phyloP scores from a whole-genome alignment of 345 rosid species.

The Fremontodendron californicum region DNA sequence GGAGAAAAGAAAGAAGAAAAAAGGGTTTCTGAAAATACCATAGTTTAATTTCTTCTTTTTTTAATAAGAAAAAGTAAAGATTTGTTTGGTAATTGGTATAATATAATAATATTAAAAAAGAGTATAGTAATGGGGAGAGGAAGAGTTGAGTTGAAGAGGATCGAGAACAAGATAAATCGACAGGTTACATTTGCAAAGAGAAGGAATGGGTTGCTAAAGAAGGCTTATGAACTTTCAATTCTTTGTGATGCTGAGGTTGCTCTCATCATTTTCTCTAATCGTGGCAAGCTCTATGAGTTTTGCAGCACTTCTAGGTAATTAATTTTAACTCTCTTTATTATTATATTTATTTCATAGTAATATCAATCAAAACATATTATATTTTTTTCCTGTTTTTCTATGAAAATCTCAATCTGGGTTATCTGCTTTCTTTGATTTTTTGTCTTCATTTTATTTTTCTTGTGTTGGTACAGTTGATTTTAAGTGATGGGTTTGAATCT shows the following conservation, averaged over 20 bases:
- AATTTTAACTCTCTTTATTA: not conserved
- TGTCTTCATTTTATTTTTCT: not conserved
- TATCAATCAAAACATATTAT: not conserved
- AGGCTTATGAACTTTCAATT: constrained; percentile 15
- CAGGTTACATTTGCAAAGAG: constrained; percentile 18
- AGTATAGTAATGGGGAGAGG: constrained; percentile 1
- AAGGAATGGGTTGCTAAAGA: constrained; percentile 15
- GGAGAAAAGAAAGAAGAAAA: not conserved
- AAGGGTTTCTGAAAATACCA: not conserved
- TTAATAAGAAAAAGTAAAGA: not conserved
- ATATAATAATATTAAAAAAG: not conserved
- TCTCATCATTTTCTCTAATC: constrained; percentile 11
- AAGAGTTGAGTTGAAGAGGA: constrained; percentile 15
- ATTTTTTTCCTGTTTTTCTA: not conserved
- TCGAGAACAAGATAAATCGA: constrained; percentile 14
- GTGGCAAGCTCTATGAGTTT: constrained; percentile 16
- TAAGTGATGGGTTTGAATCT: constrained; percentile 6
- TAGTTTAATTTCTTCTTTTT: not conserved
- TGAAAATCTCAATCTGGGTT: not conserved
- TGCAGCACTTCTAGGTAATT: constrained; percentile 13
- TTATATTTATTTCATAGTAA: not conserved
- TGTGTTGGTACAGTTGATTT: not conserved
- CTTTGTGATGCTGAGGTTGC: constrained; percentile 19
- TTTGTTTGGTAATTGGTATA: not conserved
- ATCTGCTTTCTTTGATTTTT: not conserved